Conservation (phyloP, 768 basidiomycete genomes). For the Coprinellus aureogranulatus region DNA sequence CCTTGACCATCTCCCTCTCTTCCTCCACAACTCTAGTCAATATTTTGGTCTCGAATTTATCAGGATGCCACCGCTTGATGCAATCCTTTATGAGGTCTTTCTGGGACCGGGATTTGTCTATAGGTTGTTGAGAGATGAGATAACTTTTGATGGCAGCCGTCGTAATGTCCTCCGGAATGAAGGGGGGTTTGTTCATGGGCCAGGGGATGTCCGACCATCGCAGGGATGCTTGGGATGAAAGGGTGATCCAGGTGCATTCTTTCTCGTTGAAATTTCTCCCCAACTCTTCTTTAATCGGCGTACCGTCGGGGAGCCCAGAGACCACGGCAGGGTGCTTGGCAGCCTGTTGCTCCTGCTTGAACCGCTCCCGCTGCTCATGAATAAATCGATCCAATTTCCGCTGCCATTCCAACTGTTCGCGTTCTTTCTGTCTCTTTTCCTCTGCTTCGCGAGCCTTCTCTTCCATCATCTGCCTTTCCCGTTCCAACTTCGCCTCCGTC, state of each 20-base stretch:
- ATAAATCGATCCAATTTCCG: slow-evolving; percentile 64
- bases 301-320: slow-evolving; percentile 49
- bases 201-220: slow-evolving; percentile 72
- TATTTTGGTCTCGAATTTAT: slow-evolving; percentile 72
- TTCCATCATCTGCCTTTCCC: slow-evolving; percentile 17
- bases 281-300: slow-evolving; percentile 57
- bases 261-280: slow-evolving; percentile 56
- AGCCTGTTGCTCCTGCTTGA: slow-evolving; percentile 65
- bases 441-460: slow-evolving; percentile 23
- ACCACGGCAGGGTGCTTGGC: slow-evolving; percentile 50
- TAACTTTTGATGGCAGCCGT: slow-evolving; percentile 56
- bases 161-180: slow-evolving; percentile 60
- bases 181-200: slow-evolving; percentile 63
- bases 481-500: too few relatives aligned
- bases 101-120: slow-evolving; percentile 49
- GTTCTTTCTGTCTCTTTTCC: slow-evolving; percentile 6
- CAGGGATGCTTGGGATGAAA: slow-evolving; percentile 41
- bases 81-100: slow-evolving; percentile 78
- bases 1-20: slow-evolving; percentile 65
- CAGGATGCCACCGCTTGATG: slow-evolving; percentile 77
- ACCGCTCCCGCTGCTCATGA: slow-evolving; percentile 64
- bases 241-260: slow-evolving; percentile 58
- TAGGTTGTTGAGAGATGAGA: slow-evolving; percentile 55
- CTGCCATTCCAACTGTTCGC: slow-evolving; percentile 47
- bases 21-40: slow-evolving; percentile 60